A percentile compares a stretch with the other conserved stretches of the same genome.
phyloP scores from a whole-genome alignment of 805 yeast genomes.

The Clavispora vitiphila region DNA sequence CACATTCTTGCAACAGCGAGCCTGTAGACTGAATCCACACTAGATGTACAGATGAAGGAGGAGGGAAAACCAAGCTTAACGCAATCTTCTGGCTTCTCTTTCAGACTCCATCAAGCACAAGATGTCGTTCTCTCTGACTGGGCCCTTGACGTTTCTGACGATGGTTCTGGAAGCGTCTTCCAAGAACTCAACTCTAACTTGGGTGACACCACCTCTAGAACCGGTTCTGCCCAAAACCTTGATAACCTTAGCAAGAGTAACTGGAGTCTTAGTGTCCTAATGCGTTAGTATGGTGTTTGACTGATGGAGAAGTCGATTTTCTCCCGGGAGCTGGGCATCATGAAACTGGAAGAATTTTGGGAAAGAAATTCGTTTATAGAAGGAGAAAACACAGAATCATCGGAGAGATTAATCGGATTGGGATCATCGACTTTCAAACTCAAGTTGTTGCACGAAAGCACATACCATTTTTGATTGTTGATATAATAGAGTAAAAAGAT shows the following conservation, averaged over 20 bases:
- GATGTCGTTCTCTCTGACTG: conserved; percentile 97
- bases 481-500: conserved; percentile 8
- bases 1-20: not conserved
- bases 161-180: conserved; percentile 93
- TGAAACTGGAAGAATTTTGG: not conserved
- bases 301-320: no score
- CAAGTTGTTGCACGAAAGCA: conserved; percentile 2
- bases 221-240: conserved; percentile 99
- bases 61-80: conserved; percentile 40
- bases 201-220: conserved; percentile 99
- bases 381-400: not conserved
- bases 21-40: conserved; percentile 3
- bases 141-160: conserved; percentile 96
- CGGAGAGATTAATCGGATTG: not conserved
- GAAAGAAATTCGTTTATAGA: not conserved
- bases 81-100: conserved; percentile 97
- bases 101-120: conserved; percentile 99
- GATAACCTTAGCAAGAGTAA: conserved; percentile 98
- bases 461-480: conserved; percentile 16
- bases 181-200: conserved; percentile 95
- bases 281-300: conserved; percentile 11
- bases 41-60: conserved; percentile 14
- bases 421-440: not conserved
- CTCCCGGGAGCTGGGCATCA: no score
- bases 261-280: conserved; percentile 74